A percentile compares a stretch with the other conserved stretches of the same genome.
Evolutionary conservation across 179 eudicot species (phyloP).

Genomic region (Pouteria campechiana): DNA sequence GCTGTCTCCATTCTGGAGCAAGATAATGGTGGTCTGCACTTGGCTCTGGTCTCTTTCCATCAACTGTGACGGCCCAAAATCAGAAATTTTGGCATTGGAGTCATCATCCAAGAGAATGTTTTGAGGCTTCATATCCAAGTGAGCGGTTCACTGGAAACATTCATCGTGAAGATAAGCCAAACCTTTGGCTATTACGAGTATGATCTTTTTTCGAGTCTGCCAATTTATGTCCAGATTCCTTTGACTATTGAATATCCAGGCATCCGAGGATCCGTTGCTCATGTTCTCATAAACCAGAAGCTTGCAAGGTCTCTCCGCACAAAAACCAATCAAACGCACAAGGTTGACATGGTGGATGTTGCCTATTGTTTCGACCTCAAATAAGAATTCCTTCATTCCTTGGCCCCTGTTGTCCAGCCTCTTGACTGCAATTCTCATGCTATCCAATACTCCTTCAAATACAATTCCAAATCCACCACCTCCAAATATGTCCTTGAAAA

Average conservation of each 20-base stretch:
- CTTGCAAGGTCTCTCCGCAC: constrained; percentile 1
- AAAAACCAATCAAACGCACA: constrained; percentile 5
- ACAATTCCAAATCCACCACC: constrained; percentile 8
- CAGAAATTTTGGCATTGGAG: constrained; percentile 4
- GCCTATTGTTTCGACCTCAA: constrained; percentile 4
- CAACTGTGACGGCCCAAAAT: constrained; percentile 4
- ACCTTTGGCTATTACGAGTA: no score
- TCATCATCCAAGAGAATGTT: no score
- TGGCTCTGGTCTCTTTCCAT: background rate
- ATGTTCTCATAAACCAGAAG: constrained; percentile 11
- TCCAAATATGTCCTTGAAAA: constrained; percentile 8
- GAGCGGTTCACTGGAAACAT: background rate
- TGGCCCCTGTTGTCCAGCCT: background rate
- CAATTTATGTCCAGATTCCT: background rate
- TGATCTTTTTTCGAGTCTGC: background rate
- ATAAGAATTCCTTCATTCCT: constrained; percentile 3
- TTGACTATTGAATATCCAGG: constrained; percentile 1
- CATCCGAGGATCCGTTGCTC: constrained; percentile 10
- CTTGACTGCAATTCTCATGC: constrained; percentile 3
- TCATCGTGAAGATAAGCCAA: no score
- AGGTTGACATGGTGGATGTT: constrained; percentile 8
- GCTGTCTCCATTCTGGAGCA: no score
- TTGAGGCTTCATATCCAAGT: no score
- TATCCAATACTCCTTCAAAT: constrained; percentile 3
- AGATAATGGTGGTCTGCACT: background rate